Percentiles rank a stretch among this genome's conserved stretches.
phyloP scores from a whole-genome alignment of 805 yeast genomes.

The Metschnikowia proteae region DNA sequence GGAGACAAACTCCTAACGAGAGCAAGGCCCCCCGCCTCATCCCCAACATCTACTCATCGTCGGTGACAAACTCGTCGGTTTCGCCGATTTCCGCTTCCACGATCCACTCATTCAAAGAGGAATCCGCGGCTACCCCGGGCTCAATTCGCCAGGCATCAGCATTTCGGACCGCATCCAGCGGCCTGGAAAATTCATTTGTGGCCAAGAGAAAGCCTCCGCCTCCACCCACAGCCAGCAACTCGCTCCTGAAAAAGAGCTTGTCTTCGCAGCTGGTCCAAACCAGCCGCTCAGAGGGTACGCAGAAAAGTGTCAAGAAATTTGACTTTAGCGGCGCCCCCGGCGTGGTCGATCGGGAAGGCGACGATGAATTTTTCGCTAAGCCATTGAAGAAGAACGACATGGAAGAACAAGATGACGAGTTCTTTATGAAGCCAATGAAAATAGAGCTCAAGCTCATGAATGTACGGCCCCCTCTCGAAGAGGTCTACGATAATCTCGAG shows the following conservation, averaged over 20 bases:
- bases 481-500: conserved; percentile 86
- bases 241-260: conserved; percentile 4
- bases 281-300: conserved; percentile 2
- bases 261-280: neutral
- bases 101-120: conserved; percentile 26
- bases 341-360: neutral
- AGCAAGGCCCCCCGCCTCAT: conserved; percentile 38
- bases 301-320: conserved; percentile 46
- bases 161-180: conserved; percentile 4
- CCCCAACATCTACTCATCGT: conserved; percentile 20
- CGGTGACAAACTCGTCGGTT: conserved; percentile 16
- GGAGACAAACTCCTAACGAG: conserved; percentile 71
- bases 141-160: neutral
- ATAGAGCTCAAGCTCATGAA: conserved; percentile 38
- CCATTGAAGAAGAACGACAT: neutral
- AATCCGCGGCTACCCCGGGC: neutral
- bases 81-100: conserved; percentile 39
- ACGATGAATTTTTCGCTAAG: conserved; percentile 10
- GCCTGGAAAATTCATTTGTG: conserved; percentile 35
- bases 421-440: conserved; percentile 18
- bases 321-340: conserved; percentile 72
- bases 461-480: conserved; percentile 93
- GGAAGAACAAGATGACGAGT: conserved; percentile 9
- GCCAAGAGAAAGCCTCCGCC: conserved; percentile 74
- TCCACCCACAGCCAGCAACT: conserved; percentile 43